Percentiles rank a stretch among this genome's conserved stretches.
phyloP scores from a whole-genome alignment of 352 stramenopile species.

The Globisporangium recalcitrans region DNA sequence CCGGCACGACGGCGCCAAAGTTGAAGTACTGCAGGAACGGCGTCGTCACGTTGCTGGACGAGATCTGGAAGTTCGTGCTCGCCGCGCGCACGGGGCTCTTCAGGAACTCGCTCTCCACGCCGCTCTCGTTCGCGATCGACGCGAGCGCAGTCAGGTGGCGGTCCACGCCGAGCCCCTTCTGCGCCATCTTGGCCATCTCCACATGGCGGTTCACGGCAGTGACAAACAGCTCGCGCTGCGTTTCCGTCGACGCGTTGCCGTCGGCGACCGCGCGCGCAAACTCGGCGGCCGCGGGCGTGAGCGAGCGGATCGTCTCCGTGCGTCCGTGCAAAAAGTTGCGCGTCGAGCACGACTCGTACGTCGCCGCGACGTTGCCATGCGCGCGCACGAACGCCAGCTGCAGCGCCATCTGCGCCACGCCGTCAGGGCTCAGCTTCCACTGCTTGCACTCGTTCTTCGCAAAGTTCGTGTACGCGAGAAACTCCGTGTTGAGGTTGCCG shows the following conservation, averaged over 20 bases:
- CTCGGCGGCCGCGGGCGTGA: slow-evolving; percentile 60
- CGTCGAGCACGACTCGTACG: slow-evolving; percentile 93
- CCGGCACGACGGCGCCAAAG: slow-evolving; percentile 83
- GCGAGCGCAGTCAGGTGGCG: slow-evolving; percentile 81
- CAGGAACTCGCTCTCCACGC: slow-evolving; percentile 74
- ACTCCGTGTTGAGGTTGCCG: slow-evolving; percentile 68
- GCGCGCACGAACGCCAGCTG: slow-evolving; percentile 85
- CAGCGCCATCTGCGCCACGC: slow-evolving; percentile 88
- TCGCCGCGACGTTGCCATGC: slow-evolving; percentile 71
- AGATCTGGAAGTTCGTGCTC: slow-evolving; percentile 87
- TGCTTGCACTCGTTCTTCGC: slow-evolving; percentile 89
- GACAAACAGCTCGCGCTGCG: slow-evolving; percentile 63
- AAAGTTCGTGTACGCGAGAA: slow-evolving; percentile 84
- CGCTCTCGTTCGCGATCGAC: slow-evolving; percentile 59
- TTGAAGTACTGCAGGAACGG: slow-evolving; percentile 88
- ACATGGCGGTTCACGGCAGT: slow-evolving; percentile 80
- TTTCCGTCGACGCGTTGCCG: slow-evolving; percentile 27
- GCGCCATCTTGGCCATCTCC: slow-evolving; percentile 86
- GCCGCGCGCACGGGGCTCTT: slow-evolving; percentile 63
- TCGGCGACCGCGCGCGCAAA: slow-evolving; percentile 64
- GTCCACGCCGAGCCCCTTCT: slow-evolving; percentile 83
- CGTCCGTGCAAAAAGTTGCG: slow-evolving; percentile 87
- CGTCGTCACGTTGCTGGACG: slow-evolving; percentile 88
- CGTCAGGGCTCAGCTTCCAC: slow-evolving; percentile 89
- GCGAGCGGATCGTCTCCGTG: slow-evolving; percentile 90